Conservation (phyloP, 2,329 filamentous ascomycete genomes). For the Nannizziopsis arthrosporioides region DNA sequence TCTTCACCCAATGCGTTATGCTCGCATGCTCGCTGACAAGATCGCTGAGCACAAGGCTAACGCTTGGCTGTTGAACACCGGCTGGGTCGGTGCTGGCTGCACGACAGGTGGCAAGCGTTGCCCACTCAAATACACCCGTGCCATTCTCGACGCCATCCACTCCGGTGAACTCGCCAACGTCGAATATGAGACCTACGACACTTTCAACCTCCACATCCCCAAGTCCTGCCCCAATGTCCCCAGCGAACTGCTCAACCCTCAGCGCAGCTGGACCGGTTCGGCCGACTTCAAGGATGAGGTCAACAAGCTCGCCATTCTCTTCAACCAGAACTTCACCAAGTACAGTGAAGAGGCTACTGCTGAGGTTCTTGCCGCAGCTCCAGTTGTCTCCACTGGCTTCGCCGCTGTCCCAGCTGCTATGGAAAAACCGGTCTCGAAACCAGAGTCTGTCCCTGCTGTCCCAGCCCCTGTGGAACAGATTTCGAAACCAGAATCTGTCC, state of each 20-base stretch:
- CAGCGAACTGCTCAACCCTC: conserved; percentile 84
- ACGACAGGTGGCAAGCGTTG: conserved; percentile 90
- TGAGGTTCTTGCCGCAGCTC: conserved; percentile 54
- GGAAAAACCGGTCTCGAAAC: neutral
- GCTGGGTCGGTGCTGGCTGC: conserved; percentile 87
- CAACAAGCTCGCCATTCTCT: conserved; percentile 75
- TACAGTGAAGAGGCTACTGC: conserved; percentile 73
- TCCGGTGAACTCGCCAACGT: conserved; percentile 84
- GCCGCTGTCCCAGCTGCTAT: neutral
- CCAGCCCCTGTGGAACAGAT: neutral
- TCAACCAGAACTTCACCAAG: conserved; percentile 97
- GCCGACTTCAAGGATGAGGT: conserved; percentile 77
- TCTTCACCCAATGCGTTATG: conserved; percentile 97
- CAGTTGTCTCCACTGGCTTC: conserved; percentile 19
- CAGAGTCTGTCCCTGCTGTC: neutral
- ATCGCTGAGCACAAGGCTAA: conserved; percentile 90
- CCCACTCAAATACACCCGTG: conserved; percentile 96
- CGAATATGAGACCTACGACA: conserved; percentile 88
- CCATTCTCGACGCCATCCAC: conserved; percentile 97
- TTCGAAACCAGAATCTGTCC: neutral
- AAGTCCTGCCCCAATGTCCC: conserved; percentile 83
- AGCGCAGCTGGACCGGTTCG: conserved; percentile 79
- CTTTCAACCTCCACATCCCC: conserved; percentile 95
- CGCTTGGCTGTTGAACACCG: conserved; percentile 97
- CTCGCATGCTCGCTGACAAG: conserved; percentile 96